Conservation (phyloP, 805 yeast genomes). For the Yarrowia hollandica region DNA sequence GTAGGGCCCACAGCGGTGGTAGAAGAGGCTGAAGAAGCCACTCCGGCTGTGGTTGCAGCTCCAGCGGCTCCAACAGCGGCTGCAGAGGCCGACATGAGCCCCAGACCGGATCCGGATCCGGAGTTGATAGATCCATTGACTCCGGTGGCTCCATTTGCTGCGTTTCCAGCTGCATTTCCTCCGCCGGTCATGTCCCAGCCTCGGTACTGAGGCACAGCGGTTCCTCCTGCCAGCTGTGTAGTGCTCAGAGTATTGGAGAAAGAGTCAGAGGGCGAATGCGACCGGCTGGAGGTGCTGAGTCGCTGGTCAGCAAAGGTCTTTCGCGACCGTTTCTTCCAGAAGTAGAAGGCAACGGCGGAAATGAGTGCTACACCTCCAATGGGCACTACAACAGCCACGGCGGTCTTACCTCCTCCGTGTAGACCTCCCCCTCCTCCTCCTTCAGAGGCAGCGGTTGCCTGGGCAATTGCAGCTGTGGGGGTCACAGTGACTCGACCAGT, state of each 20-base stretch:
- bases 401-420: constrained; percentile 18
- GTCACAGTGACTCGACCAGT: constrained; percentile 15
- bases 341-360: constrained; percentile 7
- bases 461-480: constrained; percentile 10
- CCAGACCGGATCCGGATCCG: constrained; percentile 12
- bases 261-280: constrained; percentile 14
- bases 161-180: not conserved
- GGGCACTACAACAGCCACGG: constrained; percentile 21
- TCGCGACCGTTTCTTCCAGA: constrained; percentile 15
- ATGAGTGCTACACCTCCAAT: constrained; percentile 25
- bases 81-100: not conserved
- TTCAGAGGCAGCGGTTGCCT: not conserved
- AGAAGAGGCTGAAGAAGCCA: not conserved
- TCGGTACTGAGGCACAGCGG: constrained; percentile 14
- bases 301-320: constrained; percentile 27
- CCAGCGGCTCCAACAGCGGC: not conserved
- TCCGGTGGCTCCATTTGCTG: not conserved
- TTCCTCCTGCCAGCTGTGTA: not conserved
- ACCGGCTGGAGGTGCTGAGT: constrained; percentile 1
- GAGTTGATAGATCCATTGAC: constrained; percentile 1
- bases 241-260: constrained; percentile 11
- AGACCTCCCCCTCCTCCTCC: constrained; percentile 13
- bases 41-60: not conserved
- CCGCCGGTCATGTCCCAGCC: constrained; percentile 25
- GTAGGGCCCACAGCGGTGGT: constrained; percentile 7